phyloP scores from a whole-genome alignment of 2,329 filamentous ascomycete species.

The Polychaeton citri region DNA sequence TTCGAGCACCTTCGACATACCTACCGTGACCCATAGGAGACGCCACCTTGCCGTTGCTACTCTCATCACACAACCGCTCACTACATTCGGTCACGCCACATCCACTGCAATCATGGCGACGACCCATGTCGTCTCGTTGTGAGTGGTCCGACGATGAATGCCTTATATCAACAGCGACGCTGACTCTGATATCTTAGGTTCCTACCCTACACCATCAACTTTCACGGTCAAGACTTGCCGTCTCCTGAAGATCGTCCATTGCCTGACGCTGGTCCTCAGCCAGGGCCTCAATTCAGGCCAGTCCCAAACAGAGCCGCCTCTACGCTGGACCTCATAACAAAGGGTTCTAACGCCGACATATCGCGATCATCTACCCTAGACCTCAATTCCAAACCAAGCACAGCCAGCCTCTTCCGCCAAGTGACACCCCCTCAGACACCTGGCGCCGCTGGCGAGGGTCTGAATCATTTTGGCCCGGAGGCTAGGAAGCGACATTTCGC shows the following conservation, averaged over 20 bases:
- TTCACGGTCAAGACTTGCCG: constrained; percentile 43
- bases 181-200: constrained; percentile 63
- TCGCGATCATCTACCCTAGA: constrained; percentile 27
- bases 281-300: constrained; percentile 10
- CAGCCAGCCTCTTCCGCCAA: constrained; percentile 27
- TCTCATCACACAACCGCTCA: no score
- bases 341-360: neutral
- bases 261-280: constrained; percentile 9
- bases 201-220: constrained; percentile 83
- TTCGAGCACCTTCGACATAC: no score
- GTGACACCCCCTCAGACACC: constrained; percentile 31
- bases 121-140: constrained; percentile 20
- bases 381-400: constrained; percentile 14
- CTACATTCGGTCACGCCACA: no score
- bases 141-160: no score
- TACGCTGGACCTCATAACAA: neutral
- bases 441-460: constrained; percentile 21
- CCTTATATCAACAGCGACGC: no score
- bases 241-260: constrained; percentile 12
- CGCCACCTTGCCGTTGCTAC: no score
- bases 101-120: constrained; percentile 12
- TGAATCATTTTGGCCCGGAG: constrained; percentile 32
- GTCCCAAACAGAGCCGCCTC: constrained; percentile 31
- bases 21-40: no score
- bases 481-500: constrained; percentile 40